phyloP scores from a whole-genome alignment of 73 alveolate genomes.

The Tetrahymena borealis region DNA sequence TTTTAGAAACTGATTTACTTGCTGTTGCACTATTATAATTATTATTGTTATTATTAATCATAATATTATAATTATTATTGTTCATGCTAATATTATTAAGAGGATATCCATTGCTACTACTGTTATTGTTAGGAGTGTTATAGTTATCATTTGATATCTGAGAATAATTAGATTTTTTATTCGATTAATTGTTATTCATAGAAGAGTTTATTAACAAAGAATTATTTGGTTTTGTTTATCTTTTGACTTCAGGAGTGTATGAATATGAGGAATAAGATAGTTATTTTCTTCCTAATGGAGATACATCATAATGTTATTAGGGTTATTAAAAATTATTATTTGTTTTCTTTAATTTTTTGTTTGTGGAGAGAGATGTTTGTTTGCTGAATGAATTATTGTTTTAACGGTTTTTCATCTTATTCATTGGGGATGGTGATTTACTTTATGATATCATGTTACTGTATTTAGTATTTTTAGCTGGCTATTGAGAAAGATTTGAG shows the following conservation, averaged over 20 bases:
- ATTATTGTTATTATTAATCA: background rate
- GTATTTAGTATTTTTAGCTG: background rate
- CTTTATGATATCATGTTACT: background rate
- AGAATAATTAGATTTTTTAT: background rate
- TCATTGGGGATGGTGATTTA: background rate
- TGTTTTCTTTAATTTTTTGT: background rate
- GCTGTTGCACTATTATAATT: background rate
- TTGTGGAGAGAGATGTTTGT: background rate
- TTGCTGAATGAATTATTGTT: background rate
- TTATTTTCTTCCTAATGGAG: background rate
- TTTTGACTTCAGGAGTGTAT: background rate
- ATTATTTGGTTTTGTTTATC: background rate
- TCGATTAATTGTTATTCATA: background rate
- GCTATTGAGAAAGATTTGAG: background rate
- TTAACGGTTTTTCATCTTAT: background rate
- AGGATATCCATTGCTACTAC: background rate
- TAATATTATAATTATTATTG: background rate
- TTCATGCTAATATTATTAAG: background rate
- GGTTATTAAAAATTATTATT: background rate
- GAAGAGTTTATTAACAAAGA: background rate
- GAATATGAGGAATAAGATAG: background rate
- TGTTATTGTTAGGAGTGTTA: background rate
- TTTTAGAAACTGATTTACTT: background rate
- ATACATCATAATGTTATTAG: background rate
- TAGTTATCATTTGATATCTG: background rate